Conservation (phyloP, 768 basidiomycete species). For the Rubroboletus satanas region DNA sequence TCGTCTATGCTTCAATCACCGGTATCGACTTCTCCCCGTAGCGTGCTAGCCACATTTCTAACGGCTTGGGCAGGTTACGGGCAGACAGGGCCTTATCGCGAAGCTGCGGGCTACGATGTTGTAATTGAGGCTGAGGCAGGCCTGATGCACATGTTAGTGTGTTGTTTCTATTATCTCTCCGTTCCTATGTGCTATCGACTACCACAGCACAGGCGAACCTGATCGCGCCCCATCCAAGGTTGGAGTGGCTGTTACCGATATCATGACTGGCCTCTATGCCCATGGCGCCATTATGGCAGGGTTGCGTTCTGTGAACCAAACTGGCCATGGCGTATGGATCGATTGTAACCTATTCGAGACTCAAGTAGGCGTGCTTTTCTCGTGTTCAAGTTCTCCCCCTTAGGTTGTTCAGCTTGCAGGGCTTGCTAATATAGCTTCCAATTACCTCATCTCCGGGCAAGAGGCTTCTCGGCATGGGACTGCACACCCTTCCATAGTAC, state of each 20-base stretch:
- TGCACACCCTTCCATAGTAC: conserved; percentile 89
- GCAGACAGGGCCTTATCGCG: conserved; percentile 85
- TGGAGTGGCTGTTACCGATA: conserved; percentile 91
- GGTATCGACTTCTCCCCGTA: conserved; percentile 41
- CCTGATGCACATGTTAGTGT: conserved; percentile 83
- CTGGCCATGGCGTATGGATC: conserved; percentile 85
- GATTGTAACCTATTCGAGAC: conserved; percentile 92
- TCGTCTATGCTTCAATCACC: conserved; percentile 89
- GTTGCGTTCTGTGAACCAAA: conserved; percentile 74
- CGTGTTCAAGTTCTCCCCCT: background rate
- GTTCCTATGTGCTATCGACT: conserved; percentile 9
- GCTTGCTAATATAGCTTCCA: conserved; percentile 88
- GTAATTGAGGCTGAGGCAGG: conserved; percentile 88
- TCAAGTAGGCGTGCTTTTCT: conserved; percentile 50
- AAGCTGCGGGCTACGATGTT: conserved; percentile 86
- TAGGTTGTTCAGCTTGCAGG: conserved; percentile 65
- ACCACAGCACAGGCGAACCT: conserved; percentile 76
- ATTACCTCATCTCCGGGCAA: conserved; percentile 82
- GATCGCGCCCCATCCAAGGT: conserved; percentile 87
- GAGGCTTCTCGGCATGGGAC: conserved; percentile 89
- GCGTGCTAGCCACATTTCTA: background rate
- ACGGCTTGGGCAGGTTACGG: conserved; percentile 54
- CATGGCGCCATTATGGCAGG: conserved; percentile 93
- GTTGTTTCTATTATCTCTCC: conserved; percentile 7
- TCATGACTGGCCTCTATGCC: conserved; percentile 84